Conservation (phyloP, 257 asterid species). For the Ilex aquifolium region DNA sequence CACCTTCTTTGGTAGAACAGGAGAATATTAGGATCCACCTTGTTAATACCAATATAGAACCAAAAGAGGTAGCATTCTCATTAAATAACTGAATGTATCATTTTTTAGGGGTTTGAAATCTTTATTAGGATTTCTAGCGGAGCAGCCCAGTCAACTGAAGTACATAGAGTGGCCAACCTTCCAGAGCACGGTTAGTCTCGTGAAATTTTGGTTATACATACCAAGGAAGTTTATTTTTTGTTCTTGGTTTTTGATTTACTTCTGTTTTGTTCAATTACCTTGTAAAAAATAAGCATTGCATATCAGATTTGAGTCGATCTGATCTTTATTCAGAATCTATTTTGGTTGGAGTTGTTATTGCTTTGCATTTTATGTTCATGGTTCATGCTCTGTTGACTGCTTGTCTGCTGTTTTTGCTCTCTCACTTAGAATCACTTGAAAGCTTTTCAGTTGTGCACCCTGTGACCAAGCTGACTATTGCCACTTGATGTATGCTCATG, state of each 20-base stretch:
- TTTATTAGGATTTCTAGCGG: conserved; percentile 24
- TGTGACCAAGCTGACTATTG: too few relatives aligned
- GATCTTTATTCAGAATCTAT: too few relatives aligned
- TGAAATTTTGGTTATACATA: neutral
- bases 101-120: conserved; percentile 46
- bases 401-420: neutral
- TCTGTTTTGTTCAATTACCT: too few relatives aligned
- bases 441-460: neutral
- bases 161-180: conserved; percentile 50
- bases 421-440: neutral
- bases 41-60: neutral
- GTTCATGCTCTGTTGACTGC: too few relatives aligned
- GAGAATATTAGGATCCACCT: neutral
- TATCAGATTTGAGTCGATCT: too few relatives aligned
- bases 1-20: neutral
- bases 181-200: conserved; percentile 34
- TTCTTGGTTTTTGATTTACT: too few relatives aligned
- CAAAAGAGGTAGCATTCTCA: too few relatives aligned
- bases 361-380: too few relatives aligned
- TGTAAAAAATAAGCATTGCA: too few relatives aligned
- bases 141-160: conserved; percentile 50
- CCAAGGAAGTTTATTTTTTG: neutral
- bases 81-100: neutral
- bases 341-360: too few relatives aligned
- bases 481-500: too few relatives aligned